Evolutionary conservation across 345 rosid species (phyloP), one percentile per base, ranked within the genome.

Genomic region (Cardamine occulta): DNA sequence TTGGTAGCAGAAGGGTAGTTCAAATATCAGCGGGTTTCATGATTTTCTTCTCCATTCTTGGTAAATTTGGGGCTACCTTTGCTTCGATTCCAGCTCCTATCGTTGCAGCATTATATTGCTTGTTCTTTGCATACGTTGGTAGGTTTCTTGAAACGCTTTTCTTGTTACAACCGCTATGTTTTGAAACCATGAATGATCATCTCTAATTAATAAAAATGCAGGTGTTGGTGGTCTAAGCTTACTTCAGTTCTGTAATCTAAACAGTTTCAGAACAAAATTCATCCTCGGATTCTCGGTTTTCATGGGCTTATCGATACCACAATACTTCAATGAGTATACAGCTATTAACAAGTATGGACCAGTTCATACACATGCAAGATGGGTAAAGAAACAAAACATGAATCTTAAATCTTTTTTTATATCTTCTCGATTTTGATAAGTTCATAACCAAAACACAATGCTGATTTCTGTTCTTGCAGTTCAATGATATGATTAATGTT

Each of bases 401-500:
- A n/a, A 32, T 8, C 10, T 17, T 21, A 4, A 4, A 29, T 19
- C 2, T 44, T 39, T 21, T 21, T 24, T 3, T 1, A 62, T 32
- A 55, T 32, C 3, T 31, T 73, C 35, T 67, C 3, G 5, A n/a
- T 64, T 66, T 3, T 23, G n/a, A 23, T 57, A 57, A 49, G 39
- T 68, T 18, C 7, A 19, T 45, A 52, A 67, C 31, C 42, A 28
- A 32, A 68, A 37, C 11, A 37, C 42, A 56, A 59, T 31, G 39
- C 51, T 53, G 64, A 35, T 12, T 24, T 52, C 0, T 55, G 28
- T 40, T 69, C 24, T 34, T 73, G 80, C 90, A 95, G 99, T 95
- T 95, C 85, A 95, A 95, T 66, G 99, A 95, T 82, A 95, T 95
- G 91, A 81, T 90, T 65, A 95, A 95, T 66, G 97, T 90, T 67